phyloP scores from a whole-genome alignment of 805 yeast genomes.

The Ogataea neopini region DNA sequence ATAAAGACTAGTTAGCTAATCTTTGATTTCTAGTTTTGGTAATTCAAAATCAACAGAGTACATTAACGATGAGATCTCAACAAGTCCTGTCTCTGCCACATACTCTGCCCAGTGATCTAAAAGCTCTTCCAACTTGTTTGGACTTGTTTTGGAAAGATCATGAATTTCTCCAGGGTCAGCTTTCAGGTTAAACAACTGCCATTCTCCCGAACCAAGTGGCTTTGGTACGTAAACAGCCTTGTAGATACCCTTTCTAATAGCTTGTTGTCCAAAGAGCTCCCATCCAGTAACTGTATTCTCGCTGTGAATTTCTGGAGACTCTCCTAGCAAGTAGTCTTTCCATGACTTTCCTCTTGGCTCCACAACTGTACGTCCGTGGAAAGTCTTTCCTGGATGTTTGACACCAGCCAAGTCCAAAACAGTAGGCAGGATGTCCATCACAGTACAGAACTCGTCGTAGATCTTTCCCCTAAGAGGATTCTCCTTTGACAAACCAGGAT shows the following conservation, averaged over 20 bases:
- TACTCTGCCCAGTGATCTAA: constrained; percentile 51
- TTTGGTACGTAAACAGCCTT: constrained; percentile 51
- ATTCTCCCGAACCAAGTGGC: constrained; percentile 48
- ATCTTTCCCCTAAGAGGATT: constrained; percentile 29
- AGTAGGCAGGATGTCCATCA: constrained; percentile 63
- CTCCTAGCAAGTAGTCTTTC: constrained; percentile 38
- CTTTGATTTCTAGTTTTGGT: constrained; percentile 1
- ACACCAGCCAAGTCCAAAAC: constrained; percentile 51
- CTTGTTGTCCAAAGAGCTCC: constrained; percentile 60
- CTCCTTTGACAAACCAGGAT: constrained; percentile 37
- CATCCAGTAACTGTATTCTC: constrained; percentile 52
- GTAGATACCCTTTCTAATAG: constrained; percentile 49
- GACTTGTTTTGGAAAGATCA: constrained; percentile 41
- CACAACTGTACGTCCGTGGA: constrained; percentile 46
- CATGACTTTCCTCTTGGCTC: constrained; percentile 48
- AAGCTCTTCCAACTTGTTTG: constrained; percentile 42
- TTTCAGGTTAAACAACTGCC: constrained; percentile 48
- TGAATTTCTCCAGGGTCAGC: constrained; percentile 49
- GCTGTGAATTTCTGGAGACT: constrained; percentile 36
- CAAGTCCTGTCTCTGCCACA: constrained; percentile 52
- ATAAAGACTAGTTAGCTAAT: no score
- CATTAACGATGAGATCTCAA: constrained; percentile 30
- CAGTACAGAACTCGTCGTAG: constrained; percentile 46
- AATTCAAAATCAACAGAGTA: background rate
- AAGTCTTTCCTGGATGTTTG: constrained; percentile 42